phyloP scores from a whole-genome alignment of 2,329 filamentous ascomycete genomes.

The Taxawa tesnikishii region DNA sequence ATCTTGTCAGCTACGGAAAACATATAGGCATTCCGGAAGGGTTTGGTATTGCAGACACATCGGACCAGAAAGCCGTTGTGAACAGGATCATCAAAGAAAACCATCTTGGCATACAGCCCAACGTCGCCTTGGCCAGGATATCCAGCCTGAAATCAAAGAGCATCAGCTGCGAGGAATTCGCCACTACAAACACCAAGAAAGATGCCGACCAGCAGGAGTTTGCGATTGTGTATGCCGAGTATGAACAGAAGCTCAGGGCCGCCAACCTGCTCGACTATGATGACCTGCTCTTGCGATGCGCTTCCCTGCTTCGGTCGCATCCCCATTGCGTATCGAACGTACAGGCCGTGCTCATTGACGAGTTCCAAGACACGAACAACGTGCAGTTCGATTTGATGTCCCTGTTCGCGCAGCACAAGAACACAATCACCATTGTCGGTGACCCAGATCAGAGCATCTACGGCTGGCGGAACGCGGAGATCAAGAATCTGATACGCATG shows the following conservation, averaged over 20 bases:
- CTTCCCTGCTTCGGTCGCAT: conserved; percentile 60
- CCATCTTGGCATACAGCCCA: conserved; percentile 57
- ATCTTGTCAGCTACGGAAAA: conserved; percentile 72
- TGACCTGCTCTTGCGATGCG: conserved; percentile 74
- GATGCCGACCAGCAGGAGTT: conserved; percentile 52
- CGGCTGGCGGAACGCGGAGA: conserved; percentile 86
- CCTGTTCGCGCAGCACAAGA: conserved; percentile 60
- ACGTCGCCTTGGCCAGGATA: conserved; percentile 62
- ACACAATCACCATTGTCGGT: conserved; percentile 84
- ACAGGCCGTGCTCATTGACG: conserved; percentile 83
- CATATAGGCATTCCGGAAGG: conserved; percentile 69
- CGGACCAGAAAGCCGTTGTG: conserved; percentile 68
- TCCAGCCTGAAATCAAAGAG: conserved; percentile 48
- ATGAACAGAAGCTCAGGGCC: conserved; percentile 60
- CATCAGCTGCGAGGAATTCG: conserved; percentile 32
- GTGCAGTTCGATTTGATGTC: conserved; percentile 93
- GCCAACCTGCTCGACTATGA: conserved; percentile 91
- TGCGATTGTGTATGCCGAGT: conserved; percentile 56
- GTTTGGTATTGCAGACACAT: conserved; percentile 82
- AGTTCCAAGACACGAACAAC: conserved; percentile 94
- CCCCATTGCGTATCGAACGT: conserved; percentile 81
- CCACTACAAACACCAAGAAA: conserved; percentile 29
- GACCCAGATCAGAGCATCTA: conserved; percentile 98
- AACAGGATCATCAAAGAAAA: conserved; percentile 61
- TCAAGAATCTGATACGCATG: conserved; percentile 73